Percentiles rank a stretch among this genome's conserved stretches.
phyloP scores from a whole-genome alignment of 2,329 filamentous ascomycete genomes.

The Pseudocercospora pini-densiflorae region DNA sequence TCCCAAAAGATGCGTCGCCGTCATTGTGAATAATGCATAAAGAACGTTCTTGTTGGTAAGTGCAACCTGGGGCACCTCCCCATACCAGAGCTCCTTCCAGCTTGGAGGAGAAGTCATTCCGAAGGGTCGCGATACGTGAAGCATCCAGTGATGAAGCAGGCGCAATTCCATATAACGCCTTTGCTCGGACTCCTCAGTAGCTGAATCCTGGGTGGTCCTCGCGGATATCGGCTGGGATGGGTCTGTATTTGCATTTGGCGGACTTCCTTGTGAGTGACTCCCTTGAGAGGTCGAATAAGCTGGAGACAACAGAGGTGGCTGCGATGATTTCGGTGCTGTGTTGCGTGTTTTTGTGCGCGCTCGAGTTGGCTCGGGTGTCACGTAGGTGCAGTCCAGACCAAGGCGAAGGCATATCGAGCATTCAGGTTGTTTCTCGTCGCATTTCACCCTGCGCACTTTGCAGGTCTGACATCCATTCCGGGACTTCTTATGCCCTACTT shows the following conservation, averaged over 20 bases:
- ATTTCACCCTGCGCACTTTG: constrained; percentile 61
- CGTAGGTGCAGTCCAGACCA: constrained; percentile 56
- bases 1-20: constrained; percentile 30
- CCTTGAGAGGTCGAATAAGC: constrained; percentile 23
- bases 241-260: constrained; percentile 20
- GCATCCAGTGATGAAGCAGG: constrained; percentile 33
- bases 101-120: constrained; percentile 31
- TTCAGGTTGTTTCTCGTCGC: constrained; percentile 57
- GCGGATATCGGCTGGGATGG: constrained; percentile 4
- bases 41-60: constrained; percentile 31
- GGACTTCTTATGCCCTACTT: constrained; percentile 56
- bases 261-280: constrained; percentile 25
- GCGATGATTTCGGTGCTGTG: constrained; percentile 15
- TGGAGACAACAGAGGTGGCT: constrained; percentile 20
- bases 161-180: constrained; percentile 31
- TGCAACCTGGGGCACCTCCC: constrained; percentile 31
- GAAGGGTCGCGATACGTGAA: constrained; percentile 30
- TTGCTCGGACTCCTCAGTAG: constrained; percentile 27
- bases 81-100: constrained; percentile 34
- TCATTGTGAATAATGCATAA: constrained; percentile 33
- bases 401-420: constrained; percentile 56
- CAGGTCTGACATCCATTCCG: constrained; percentile 61
- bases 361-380: constrained; percentile 24
- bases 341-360: constrained; percentile 25
- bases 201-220: constrained; percentile 15